Evolutionary conservation across 2,329 filamentous ascomycete genomes (phyloP).

Genomic region (Pseudogymnoascus sp.): DNA sequence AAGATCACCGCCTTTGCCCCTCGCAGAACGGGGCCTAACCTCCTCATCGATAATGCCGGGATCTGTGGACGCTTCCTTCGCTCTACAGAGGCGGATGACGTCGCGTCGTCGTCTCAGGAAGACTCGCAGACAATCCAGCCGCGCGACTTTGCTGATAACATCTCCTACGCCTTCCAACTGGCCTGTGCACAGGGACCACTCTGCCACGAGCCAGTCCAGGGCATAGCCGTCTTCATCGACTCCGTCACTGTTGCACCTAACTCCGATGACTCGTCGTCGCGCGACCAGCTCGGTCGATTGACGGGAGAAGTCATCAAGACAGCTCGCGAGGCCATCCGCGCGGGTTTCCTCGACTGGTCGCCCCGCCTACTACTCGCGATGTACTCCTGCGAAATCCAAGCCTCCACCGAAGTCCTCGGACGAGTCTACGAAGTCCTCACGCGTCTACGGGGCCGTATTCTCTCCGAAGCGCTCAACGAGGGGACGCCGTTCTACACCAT

Average conservation of each 20-base stretch:
- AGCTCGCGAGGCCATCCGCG: slow-evolving; percentile 71
- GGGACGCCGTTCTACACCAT: slow-evolving; percentile 97
- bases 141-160: slow-evolving; percentile 77
- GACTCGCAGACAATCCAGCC: slow-evolving; percentile 45
- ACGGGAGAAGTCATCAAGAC: slow-evolving; percentile 92
- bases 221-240: slow-evolving; percentile 84
- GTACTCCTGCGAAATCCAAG: slow-evolving; percentile 97
- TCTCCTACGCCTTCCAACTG: slow-evolving; percentile 89
- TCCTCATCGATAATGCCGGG: slow-evolving; percentile 77
- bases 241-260: slow-evolving; percentile 56
- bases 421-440: slow-evolving; percentile 98
- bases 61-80: slow-evolving; percentile 43
- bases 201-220: slow-evolving; percentile 88
- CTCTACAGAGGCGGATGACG: neutral
- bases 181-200: slow-evolving; percentile 81
- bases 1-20: slow-evolving; percentile 88
- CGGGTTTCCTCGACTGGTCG: slow-evolving; percentile 91
- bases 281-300: slow-evolving; percentile 65
- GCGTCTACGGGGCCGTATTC: slow-evolving; percentile 77
- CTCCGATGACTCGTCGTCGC: slow-evolving; percentile 41
- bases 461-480: slow-evolving; percentile 86
- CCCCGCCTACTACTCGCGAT: slow-evolving; percentile 92
- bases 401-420: slow-evolving; percentile 85
- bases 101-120: neutral
- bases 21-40: slow-evolving; percentile 73